phyloP scores from a whole-genome alignment of 2,329 filamentous ascomycete genomes.

The Fusarium illudens region DNA sequence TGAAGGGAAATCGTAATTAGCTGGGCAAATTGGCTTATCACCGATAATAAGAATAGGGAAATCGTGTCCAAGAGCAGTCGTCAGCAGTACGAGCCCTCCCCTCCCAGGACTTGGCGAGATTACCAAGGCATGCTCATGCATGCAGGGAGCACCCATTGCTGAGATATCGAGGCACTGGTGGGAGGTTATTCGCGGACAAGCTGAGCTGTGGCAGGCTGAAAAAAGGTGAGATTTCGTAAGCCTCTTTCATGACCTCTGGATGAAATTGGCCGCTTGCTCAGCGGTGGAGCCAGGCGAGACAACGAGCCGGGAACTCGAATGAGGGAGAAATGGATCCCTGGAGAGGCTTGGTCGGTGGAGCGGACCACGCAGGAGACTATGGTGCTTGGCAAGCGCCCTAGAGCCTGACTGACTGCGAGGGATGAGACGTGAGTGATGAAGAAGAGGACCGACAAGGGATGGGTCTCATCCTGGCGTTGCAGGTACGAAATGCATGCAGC shows the following conservation, averaged over 20 bases:
- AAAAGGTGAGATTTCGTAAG: slow-evolving; percentile 29
- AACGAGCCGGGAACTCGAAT: slow-evolving; percentile 21
- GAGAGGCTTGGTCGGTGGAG: slow-evolving; percentile 36
- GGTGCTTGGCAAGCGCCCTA: slow-evolving; percentile 8
- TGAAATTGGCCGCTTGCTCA: slow-evolving; percentile 35
- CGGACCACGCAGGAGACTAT: slow-evolving; percentile 10
- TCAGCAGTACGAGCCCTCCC: neutral
- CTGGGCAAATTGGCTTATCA: slow-evolving; percentile 38
- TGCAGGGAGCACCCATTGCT: slow-evolving; percentile 19
- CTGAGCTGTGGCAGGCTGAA: slow-evolving; percentile 17
- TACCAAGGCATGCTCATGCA: slow-evolving; percentile 18
- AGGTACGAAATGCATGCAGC: slow-evolving; percentile 18
- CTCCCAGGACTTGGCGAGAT: slow-evolving; percentile 32
- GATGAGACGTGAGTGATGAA: slow-evolving; percentile 30
- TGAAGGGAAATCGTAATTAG: slow-evolving; percentile 36
- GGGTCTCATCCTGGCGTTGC: neutral
- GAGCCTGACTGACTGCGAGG: slow-evolving; percentile 3
- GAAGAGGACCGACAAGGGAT: slow-evolving; percentile 2
- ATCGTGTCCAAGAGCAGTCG: slow-evolving; percentile 21
- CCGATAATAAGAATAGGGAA: slow-evolving; percentile 30
- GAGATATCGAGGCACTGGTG: neutral
- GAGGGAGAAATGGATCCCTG: slow-evolving; percentile 37
- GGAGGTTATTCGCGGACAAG: slow-evolving; percentile 27
- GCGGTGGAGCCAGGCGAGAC: slow-evolving; percentile 35
- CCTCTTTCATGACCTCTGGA: slow-evolving; percentile 19